Conservation (phyloP, 1,139 yeast species). For the Taphrina populina region DNA sequence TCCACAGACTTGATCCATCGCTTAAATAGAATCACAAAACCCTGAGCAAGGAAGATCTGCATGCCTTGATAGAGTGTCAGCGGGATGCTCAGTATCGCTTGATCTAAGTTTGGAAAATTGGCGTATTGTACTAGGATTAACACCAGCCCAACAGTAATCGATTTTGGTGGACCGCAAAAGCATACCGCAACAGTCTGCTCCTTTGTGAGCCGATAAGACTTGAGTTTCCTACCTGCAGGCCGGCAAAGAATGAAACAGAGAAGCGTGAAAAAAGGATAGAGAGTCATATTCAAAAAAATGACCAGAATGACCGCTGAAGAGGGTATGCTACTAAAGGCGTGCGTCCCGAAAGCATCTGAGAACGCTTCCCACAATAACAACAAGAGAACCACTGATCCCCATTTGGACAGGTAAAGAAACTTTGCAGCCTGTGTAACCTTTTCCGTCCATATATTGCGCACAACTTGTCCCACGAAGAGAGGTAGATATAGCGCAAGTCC, state of each 20-base stretch:
- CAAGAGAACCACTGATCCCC: conserved; percentile 74
- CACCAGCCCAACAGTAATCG: conserved; percentile 88
- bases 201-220: conserved; percentile 56
- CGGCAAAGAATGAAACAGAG: conserved; percentile 61
- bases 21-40: conserved; percentile 62
- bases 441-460: conserved; percentile 65
- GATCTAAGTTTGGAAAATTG: conserved; percentile 54
- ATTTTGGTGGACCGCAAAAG: conserved; percentile 90
- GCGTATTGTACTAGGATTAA: conserved; percentile 79
- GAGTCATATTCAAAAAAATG: conserved; percentile 76
- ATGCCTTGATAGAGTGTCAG: conserved; percentile 81
- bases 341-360: conserved; percentile 80
- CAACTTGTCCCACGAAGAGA: conserved; percentile 78
- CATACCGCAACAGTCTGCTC: conserved; percentile 73
- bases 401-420: conserved; percentile 40
- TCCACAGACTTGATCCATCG: conserved; percentile 64
- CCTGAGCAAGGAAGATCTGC: conserved; percentile 75
- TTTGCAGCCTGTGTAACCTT: conserved; percentile 62
- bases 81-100: conserved; percentile 72
- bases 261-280: conserved; percentile 70
- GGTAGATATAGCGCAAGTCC: conserved; percentile 84
- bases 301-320: conserved; percentile 68
- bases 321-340: conserved; percentile 71
- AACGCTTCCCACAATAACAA: conserved; percentile 81
- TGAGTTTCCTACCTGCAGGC: conserved; percentile 48